Evolutionary conservation across 2,329 filamentous ascomycete species (phyloP).

Genomic region (Trichoderma citrinoviride): DNA sequence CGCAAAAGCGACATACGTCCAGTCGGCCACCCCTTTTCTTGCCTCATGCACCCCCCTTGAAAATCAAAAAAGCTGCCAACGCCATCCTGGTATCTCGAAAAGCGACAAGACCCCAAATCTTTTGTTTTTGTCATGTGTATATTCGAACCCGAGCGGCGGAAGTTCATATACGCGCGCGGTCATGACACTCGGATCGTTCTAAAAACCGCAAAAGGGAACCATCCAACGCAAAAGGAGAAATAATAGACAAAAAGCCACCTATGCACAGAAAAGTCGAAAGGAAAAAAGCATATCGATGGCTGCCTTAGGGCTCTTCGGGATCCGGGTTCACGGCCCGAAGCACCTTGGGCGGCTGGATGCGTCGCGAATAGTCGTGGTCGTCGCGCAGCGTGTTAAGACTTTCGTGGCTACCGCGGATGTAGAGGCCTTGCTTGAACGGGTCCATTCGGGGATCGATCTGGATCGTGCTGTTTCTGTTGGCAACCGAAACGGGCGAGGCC

Average conservation of each 20-base stretch:
- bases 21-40: background rate
- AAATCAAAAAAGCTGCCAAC: slow-evolving; percentile 35
- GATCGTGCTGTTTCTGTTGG: slow-evolving; percentile 52
- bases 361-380: slow-evolving; percentile 63
- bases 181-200: slow-evolving; percentile 31
- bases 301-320: slow-evolving; percentile 33
- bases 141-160: slow-evolving; percentile 28
- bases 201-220: background rate
- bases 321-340: slow-evolving; percentile 64
- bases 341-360: slow-evolving; percentile 55
- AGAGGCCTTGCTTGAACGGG: slow-evolving; percentile 57
- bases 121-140: slow-evolving; percentile 19
- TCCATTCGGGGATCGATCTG: slow-evolving; percentile 63
- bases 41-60: background rate
- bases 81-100: slow-evolving; percentile 42
- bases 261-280: background rate
- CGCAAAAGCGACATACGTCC: background rate
- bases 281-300: background rate
- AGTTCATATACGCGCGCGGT: slow-evolving; percentile 38
- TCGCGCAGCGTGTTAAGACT: slow-evolving; percentile 63
- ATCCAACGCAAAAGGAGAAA: slow-evolving; percentile 13
- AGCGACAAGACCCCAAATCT: slow-evolving; percentile 31
- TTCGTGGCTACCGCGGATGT: slow-evolving; percentile 58
- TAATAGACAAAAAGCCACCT: background rate
- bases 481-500: slow-evolving; percentile 37